These are phyloP conservation scores for Neurospora tetraspora DNA, from an alignment of 495 filamentous ascomycete genomes.

Conservation along the genomic window DNA sequence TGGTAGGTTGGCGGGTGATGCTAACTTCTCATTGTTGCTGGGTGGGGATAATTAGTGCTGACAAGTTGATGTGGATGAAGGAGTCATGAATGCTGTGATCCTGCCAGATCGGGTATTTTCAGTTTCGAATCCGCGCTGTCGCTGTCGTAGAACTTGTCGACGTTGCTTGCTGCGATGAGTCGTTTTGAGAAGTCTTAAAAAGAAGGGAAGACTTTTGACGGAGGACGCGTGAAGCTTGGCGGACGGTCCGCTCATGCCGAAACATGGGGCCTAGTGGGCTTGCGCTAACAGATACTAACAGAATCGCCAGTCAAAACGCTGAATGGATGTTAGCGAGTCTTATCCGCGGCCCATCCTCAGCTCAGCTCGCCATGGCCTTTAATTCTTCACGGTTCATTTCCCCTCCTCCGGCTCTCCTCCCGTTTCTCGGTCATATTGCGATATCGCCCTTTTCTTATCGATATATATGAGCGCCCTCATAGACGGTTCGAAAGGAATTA, in stretches of 20 bases:
- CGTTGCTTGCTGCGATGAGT: neutral
- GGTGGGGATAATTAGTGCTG: no score
- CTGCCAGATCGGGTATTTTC: no score
- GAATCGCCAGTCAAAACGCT: no score
- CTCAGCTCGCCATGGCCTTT: neutral
- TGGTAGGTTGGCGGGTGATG: neutral
- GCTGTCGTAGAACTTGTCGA: neutral
- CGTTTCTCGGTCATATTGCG: no score
- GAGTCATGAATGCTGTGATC: neutral
- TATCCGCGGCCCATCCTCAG: neutral
- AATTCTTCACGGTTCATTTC: neutral
- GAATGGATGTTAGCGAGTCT: neutral
- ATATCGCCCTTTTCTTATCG: no score
- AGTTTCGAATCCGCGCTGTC: neutral
- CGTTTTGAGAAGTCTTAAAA: neutral
- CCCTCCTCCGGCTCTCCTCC: neutral
- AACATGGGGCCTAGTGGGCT: neutral
- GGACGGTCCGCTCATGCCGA: neutral
- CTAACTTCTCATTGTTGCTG: neutral
- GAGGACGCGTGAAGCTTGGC: neutral
- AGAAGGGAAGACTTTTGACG: neutral
- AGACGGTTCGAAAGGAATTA: no score
- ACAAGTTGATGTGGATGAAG: neutral
- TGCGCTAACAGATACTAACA: neutral
- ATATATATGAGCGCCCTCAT: no score